Percentiles rank a stretch among this genome's conserved stretches.
phyloP scores from a whole-genome alignment of 768 basidiomycete genomes.

The Strobilomyces echinocephalus region DNA sequence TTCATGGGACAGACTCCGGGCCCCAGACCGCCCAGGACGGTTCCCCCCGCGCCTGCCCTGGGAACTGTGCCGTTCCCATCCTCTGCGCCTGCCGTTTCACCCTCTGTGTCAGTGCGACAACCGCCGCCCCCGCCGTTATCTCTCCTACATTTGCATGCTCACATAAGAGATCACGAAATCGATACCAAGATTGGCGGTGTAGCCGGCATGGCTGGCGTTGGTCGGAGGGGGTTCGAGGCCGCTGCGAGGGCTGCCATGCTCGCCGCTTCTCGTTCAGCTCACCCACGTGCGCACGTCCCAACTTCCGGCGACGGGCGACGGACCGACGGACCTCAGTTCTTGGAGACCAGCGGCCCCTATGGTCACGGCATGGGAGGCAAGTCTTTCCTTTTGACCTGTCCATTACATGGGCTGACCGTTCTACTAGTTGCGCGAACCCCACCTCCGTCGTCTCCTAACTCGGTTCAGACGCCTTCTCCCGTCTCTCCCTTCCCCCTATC shows the following conservation, averaged over 20 bases:
- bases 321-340: constrained; percentile 38
- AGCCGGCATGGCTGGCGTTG: constrained; percentile 90
- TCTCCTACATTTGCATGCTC: constrained; percentile 3
- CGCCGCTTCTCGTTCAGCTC: constrained; percentile 20
- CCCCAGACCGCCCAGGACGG: constrained; percentile 7
- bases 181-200: constrained; percentile 72
- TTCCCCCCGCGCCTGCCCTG: constrained; percentile 7
- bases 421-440: constrained; percentile 28
- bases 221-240: constrained; percentile 75
- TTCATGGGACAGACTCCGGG: not conserved
- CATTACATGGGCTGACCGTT: constrained; percentile 7
- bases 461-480: constrained; percentile 30
- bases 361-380: constrained; percentile 29
- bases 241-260: constrained; percentile 63
- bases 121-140: constrained; percentile 17
- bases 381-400: constrained; percentile 5
- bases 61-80: constrained; percentile 17
- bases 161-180: constrained; percentile 33
- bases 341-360: constrained; percentile 42
- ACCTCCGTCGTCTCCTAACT: constrained; percentile 31
- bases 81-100: constrained; percentile 1
- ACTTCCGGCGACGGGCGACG: constrained; percentile 17
- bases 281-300: not conserved
- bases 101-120: constrained; percentile 14
- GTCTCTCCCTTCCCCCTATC: constrained; percentile 29